Conservation (phyloP, 768 basidiomycete species). For the Mycena filopes region DNA sequence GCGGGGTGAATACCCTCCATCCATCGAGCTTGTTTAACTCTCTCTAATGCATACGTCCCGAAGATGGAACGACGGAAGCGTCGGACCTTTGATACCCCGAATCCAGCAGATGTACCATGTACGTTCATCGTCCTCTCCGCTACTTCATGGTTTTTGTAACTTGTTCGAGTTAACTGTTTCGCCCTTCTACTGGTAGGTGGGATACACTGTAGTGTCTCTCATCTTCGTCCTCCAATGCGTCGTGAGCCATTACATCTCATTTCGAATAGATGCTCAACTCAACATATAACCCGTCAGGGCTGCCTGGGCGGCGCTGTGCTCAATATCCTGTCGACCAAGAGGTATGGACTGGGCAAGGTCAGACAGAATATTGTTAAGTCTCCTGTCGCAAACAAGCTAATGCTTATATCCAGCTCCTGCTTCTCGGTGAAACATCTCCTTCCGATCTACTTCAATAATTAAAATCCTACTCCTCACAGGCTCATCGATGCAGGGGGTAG, state of each 20-base stretch:
- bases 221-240: slow-evolving; percentile 63
- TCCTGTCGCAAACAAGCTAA: too few species aligned
- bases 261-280: too few species aligned
- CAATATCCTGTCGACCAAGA: slow-evolving; percentile 43
- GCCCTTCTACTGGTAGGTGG: slow-evolving; percentile 46
- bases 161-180: neutral
- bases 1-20: slow-evolving; percentile 70
- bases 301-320: slow-evolving; percentile 43
- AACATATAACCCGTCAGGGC: slow-evolving; percentile 38
- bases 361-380: neutral
- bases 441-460: neutral
- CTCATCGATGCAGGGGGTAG: slow-evolving; percentile 54
- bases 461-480: slow-evolving; percentile 44
- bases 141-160: too few species aligned
- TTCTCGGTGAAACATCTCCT: neutral
- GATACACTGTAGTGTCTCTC: slow-evolving; percentile 62
- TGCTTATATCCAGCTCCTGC: neutral
- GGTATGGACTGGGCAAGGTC: slow-evolving; percentile 38
- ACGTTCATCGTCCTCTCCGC: slow-evolving; percentile 17
- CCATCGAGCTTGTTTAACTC: neutral
- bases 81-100: slow-evolving; percentile 78
- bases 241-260: slow-evolving; percentile 38
- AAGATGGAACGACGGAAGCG: slow-evolving; percentile 61
- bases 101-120: slow-evolving; percentile 68
- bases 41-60: too few species aligned